These are phyloP conservation scores for Pseudogymnoascus sp. DNA, from an alignment of 2,329 filamentous ascomycete genomes.

Conservation along the genomic window DNA sequence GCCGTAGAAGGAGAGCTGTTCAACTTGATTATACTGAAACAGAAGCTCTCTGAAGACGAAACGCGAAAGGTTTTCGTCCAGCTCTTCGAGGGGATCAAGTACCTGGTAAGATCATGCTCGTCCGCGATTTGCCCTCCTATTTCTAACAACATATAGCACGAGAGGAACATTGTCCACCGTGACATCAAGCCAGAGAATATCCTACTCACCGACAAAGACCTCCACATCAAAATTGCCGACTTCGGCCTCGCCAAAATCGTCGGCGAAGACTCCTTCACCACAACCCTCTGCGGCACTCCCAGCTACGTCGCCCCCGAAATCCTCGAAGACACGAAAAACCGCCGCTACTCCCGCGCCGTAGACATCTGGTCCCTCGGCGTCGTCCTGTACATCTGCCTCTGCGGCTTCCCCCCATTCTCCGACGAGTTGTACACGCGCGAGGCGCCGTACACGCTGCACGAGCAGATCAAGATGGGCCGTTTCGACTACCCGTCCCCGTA, in stretches of 20 bases:
- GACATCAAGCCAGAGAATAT: slow-evolving; percentile 99
- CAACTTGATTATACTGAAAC: slow-evolving; percentile 86
- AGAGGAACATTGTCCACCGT: slow-evolving; percentile 92
- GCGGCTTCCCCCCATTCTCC: slow-evolving; percentile 93
- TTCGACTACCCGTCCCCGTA: slow-evolving; percentile 97
- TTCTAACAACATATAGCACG: slow-evolving; percentile 58
- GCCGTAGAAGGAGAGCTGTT: slow-evolving; percentile 92
- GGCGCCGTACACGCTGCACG: slow-evolving; percentile 77
- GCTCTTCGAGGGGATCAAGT: slow-evolving; percentile 89
- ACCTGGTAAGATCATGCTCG: slow-evolving; percentile 60
- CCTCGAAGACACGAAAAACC: slow-evolving; percentile 69
- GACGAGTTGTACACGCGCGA: slow-evolving; percentile 79
- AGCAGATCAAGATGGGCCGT: slow-evolving; percentile 81
- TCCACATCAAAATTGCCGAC: slow-evolving; percentile 87
- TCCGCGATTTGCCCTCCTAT: neutral
- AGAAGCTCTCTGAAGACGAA: slow-evolving; percentile 78
- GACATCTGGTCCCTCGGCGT: slow-evolving; percentile 98
- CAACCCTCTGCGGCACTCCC: slow-evolving; percentile 91
- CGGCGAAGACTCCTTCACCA: slow-evolving; percentile 96
- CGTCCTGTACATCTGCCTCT: slow-evolving; percentile 93
- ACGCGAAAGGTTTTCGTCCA: slow-evolving; percentile 83
- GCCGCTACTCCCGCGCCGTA: slow-evolving; percentile 89
- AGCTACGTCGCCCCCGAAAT: slow-evolving; percentile 97
- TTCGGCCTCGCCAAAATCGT: slow-evolving; percentile 98
- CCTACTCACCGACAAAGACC: slow-evolving; percentile 72